Percentiles rank a stretch among this genome's conserved stretches.
These are phyloP conservation scores for Mortierella antarctica DNA, from an alignment of 192 early-diverging fungal genomes.

Conservation along the genomic window DNA sequence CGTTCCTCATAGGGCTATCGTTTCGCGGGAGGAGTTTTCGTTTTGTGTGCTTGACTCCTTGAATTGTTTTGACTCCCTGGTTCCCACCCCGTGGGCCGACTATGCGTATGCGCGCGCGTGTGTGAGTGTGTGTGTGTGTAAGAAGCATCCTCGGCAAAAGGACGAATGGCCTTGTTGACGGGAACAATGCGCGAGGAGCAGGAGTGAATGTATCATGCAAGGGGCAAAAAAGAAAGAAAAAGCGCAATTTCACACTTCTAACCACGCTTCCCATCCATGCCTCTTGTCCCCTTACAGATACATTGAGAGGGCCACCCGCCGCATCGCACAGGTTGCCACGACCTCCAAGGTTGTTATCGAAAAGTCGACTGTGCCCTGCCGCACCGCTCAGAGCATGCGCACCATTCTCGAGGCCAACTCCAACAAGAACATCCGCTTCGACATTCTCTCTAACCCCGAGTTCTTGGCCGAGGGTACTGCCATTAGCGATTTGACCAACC, in stretches of 20 bases:
- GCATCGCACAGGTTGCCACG: conserved; percentile 84
- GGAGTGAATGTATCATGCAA: not conserved
- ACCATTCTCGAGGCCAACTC: conserved; percentile 87
- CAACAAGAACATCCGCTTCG: conserved; percentile 73
- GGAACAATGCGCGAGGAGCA: not conserved
- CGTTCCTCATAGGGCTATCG: too few relatives aligned
- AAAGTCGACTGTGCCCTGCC: conserved; percentile 95
- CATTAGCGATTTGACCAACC: conserved; percentile 81
- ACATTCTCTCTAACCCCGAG: conserved; percentile 94
- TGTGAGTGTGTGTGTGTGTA: too few relatives aligned
- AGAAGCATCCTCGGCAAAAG: too few relatives aligned
- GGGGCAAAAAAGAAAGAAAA: not conserved
- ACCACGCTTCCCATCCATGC: not conserved
- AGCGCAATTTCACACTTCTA: not conserved
- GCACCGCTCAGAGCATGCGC: conserved; percentile 87
- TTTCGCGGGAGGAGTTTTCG: too few relatives aligned
- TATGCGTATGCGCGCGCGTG: too few relatives aligned
- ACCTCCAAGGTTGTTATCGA: conserved; percentile 92
- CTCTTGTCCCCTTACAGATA: conserved; percentile 58
- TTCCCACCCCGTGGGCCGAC: too few relatives aligned
- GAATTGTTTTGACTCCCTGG: not conserved
- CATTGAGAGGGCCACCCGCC: conserved; percentile 82
- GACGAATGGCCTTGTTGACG: too few relatives aligned
- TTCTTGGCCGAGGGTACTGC: conserved; percentile 96
- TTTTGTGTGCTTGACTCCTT: not conserved